Evolutionary conservation across 108 stramenopile genomes (phyloP), one percentile per base, ranked within the genome.

Genomic region (Nitzschia sp.): DNA sequence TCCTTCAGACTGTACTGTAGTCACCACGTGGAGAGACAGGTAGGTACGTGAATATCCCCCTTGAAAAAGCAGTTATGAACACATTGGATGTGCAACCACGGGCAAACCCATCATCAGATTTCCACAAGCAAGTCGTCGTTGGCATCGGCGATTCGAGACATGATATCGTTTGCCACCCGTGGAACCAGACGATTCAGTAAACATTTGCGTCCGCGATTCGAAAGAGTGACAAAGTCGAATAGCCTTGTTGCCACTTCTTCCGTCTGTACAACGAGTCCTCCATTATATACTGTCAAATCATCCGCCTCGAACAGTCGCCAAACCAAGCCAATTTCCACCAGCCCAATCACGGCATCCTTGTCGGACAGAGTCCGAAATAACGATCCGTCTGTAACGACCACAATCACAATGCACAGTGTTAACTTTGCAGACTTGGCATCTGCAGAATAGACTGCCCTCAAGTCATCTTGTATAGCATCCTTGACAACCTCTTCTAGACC

Each of bases 231-330:
- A 25, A 57, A 57, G 56, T 31, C 31, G 31, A 57, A 57, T 5
- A 32, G 8, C 2, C 15, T 57, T 13, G 30, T 32, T 24, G 30
- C 56, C 3, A 28, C 56, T 32, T 57, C 27, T 59, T 70, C 46
- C 11, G 69, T 59, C 38, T 70, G 38, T 4, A 59, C 69, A 15
- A 49, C 31, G 11, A 35, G 17, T 48, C 69, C 69, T 2, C 59
- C 42, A 21, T 47, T 35, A 55, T 59, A 70, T n/a, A 70, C 48
- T 47, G 21, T 56, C 1, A 70, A 38, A 48, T 70, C 58, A 29
- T 70, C 69, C 11, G 69, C 69, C 3, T 59, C 69, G 59, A 70
- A 70, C 45, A 70, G n/a, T 17, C 55, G 21, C 69, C 69, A 70
- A 25, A 56, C 42, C 57, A 70, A 23, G 5, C 0, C 58, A 30